Percentiles rank a stretch among this genome's conserved stretches.
Evolutionary conservation across 345 rosid genomes (phyloP).

Genomic region (Gossypium longicalyx): DNA sequence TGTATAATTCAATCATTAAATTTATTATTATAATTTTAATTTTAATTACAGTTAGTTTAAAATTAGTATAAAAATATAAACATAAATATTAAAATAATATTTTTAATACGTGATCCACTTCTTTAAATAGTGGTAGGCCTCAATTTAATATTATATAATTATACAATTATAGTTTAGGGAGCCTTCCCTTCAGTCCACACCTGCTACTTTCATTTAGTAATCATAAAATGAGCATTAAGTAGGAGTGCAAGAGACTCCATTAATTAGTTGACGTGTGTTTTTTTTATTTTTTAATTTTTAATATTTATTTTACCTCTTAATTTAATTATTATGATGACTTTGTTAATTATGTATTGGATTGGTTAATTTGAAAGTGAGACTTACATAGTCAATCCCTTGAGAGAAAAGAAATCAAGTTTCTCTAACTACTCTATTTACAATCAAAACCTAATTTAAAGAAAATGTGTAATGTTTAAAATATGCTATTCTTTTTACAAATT

Average conservation of each 20-base stretch:
- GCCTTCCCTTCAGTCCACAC: neutral
- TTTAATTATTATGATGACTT: neutral
- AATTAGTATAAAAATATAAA: no score
- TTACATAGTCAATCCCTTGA: neutral
- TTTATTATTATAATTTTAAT: neutral
- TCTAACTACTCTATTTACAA: neutral
- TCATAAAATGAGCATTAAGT: neutral
- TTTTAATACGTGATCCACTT: no score
- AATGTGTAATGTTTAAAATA: no score
- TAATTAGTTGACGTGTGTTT: neutral
- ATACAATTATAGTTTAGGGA: neutral
- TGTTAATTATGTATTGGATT: constrained; percentile 4
- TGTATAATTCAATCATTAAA: no score
- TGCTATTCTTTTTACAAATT: no score
- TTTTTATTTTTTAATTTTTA: neutral
- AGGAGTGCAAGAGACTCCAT: neutral
- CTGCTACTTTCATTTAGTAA: neutral
- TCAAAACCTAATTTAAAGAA: neutral
- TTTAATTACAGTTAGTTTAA: no score
- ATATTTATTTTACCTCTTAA: neutral
- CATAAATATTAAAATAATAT: no score
- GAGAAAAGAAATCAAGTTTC: constrained; percentile 7
- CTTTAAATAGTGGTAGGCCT: no score
- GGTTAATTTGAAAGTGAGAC: neutral
- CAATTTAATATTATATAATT: no score